phyloP scores from a whole-genome alignment of 1,284 basidiomycete genomes.

The Grifola frondosa region DNA sequence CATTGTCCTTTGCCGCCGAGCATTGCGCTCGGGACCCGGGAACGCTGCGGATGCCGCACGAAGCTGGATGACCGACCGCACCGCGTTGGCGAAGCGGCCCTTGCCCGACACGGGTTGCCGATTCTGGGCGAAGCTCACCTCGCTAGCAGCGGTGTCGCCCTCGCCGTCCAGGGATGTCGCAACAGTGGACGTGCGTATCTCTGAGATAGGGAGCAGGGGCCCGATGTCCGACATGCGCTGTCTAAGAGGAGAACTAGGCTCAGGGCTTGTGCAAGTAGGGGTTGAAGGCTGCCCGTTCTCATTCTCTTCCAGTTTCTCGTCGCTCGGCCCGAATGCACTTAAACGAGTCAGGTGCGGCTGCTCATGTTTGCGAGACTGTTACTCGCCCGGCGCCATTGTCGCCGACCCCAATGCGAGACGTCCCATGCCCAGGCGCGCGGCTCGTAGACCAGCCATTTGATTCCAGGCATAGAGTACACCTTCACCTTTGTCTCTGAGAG shows the following conservation, averaged over 20 bases:
- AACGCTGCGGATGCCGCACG: conserved; percentile 34
- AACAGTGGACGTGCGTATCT: conserved; percentile 18
- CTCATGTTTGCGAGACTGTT: conserved; percentile 21
- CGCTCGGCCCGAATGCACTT: conserved; percentile 12
- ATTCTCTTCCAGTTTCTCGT: conserved; percentile 18
- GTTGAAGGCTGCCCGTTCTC: conserved; percentile 16
- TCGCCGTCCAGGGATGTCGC: conserved; percentile 27
- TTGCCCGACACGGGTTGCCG: conserved; percentile 25
- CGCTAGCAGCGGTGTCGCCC: conserved; percentile 19
- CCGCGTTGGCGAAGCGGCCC: conserved; percentile 41
- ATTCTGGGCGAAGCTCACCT: conserved; percentile 14
- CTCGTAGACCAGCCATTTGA: conserved; percentile 30
- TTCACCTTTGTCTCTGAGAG: conserved; percentile 38
- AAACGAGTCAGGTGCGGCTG: conserved; percentile 11
- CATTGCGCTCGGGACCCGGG: conserved; percentile 26
- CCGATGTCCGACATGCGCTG: conserved; percentile 18
- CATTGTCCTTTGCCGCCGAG: conserved; percentile 42
- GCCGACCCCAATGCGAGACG: conserved; percentile 21
- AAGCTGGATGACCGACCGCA: conserved; percentile 49
- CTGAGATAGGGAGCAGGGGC: conserved; percentile 21
- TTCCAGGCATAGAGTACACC: conserved; percentile 38
- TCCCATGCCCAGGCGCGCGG: conserved; percentile 25
- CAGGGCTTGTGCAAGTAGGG: conserved; percentile 22
- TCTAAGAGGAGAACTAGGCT: conserved; percentile 26
- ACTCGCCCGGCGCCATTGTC: conserved; percentile 19